Conservation (phyloP, 2,329 filamentous ascomycete species). For the Fusarium multiceps region DNA sequence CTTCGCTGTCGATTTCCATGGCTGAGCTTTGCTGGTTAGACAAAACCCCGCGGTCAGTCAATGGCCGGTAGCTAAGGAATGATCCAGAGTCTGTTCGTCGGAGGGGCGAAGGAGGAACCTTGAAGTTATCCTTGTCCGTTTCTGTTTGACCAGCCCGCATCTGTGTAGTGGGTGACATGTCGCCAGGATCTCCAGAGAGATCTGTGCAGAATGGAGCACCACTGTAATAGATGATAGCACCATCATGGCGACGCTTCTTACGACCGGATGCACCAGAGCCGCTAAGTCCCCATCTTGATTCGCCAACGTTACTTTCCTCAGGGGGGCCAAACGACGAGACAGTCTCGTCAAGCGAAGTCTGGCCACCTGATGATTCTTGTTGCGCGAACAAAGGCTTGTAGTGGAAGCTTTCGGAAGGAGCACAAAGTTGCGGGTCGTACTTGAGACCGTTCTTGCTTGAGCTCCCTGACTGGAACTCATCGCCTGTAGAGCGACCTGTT, state of each 20-base stretch:
- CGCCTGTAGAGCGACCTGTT: slow-evolving; percentile 50
- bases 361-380: slow-evolving; percentile 59
- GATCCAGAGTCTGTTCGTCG: slow-evolving; percentile 64
- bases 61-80: slow-evolving; percentile 59
- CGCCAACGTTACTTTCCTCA: slow-evolving; percentile 62
- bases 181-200: slow-evolving; percentile 73
- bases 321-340: slow-evolving; percentile 60
- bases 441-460: slow-evolving; percentile 56
- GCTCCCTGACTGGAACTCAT: slow-evolving; percentile 50
- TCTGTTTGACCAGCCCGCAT: slow-evolving; percentile 58
- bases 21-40: slow-evolving; percentile 31
- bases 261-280: slow-evolving; percentile 61
- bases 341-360: slow-evolving; percentile 61
- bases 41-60: slow-evolving; percentile 55
- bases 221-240: slow-evolving; percentile 85
- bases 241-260: slow-evolving; percentile 70
- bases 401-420: slow-evolving; percentile 64
- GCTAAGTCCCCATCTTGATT: slow-evolving; percentile 60
- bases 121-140: slow-evolving; percentile 31
- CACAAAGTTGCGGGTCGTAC: slow-evolving; percentile 52
- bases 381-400: slow-evolving; percentile 73
- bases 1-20: slow-evolving; percentile 47
- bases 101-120: slow-evolving; percentile 43
- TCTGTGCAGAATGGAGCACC: slow-evolving; percentile 85
- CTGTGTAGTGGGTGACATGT: slow-evolving; percentile 60